Base-by-base conservation (phyloP, 139 green algal species). In the Chlorella sp. region DNA sequence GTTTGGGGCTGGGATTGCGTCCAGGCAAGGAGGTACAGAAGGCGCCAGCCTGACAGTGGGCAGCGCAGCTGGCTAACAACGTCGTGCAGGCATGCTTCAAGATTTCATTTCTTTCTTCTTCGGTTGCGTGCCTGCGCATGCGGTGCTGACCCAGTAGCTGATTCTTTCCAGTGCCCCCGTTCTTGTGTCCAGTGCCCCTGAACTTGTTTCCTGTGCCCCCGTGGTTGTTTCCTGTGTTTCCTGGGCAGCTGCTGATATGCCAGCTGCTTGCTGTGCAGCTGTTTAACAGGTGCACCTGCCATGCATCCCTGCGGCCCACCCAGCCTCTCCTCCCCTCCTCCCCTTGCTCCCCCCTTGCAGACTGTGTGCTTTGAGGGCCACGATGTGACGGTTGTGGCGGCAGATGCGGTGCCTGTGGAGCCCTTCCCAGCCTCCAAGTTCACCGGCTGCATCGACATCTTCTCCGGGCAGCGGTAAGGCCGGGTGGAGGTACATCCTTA, bases 291-390 rank as follows among this genome's bases (percentile, higher is more conserved):
- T n/a, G 48, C 22, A 71, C 64, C 2, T n/a, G n/a, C n/a, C 69
- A 28, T 71, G 64, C 64, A 14, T 28, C 24, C 69, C 26, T 3
- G 24, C 26, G 37, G 22, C 16, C 69, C 69, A 77, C 69, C 69
- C 11, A 34, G 11, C 48, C 48, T 57, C 69, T 77, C n/a, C n/a
- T 28, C 26, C 15, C 69, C 69, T 36, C 15, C 26, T 28, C 69
- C 11, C 12, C n/a, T n/a, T n/a, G n/a, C n/a, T n/a, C n/a, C 69
- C 26, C 26, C 69, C 69, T 2, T 19, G 30, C 68, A 94, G 87
- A 95, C 91, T 0, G 87, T 97, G 7, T 97, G 94, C 91, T 94
- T 97, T 81, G 91, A 95, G 69, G 89, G 82, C 0, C 94, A 96
- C 82, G 92, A 91, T 9, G 48, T 97, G 48, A 94, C 90, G 0